Percentiles rank a stretch among this genome's conserved stretches.
Evolutionary conservation across 164 flowering plant species (phyloP).

Genomic region (Malania oleifera): DNA sequence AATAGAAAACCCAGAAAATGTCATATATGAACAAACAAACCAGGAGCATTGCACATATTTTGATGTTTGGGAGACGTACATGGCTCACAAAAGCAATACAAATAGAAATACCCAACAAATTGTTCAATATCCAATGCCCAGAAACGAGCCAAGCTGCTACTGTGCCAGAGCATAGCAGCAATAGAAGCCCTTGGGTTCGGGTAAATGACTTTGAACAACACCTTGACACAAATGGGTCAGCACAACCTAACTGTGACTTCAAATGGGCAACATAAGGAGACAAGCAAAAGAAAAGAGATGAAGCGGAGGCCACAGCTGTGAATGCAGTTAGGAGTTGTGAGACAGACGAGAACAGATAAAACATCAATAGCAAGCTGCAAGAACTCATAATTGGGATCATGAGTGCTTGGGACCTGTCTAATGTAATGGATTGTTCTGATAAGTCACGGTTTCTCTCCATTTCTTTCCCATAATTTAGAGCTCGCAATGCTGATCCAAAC

Average conservation of each 20-base stretch:
- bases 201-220: slow-evolving; percentile 84
- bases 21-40: slow-evolving; percentile 83
- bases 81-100: slow-evolving; percentile 96
- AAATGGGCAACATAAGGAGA: slow-evolving; percentile 56
- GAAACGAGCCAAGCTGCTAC: slow-evolving; percentile 85
- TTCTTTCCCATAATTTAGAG: slow-evolving; percentile 77
- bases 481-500: slow-evolving; percentile 78
- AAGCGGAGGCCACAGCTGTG: slow-evolving; percentile 69
- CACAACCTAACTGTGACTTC: slow-evolving; percentile 47
- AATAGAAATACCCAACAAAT: slow-evolving; percentile 80
- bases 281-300: slow-evolving; percentile 81
- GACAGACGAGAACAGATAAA: slow-evolving; percentile 84
- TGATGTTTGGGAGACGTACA: slow-evolving; percentile 92
- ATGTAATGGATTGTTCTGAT: slow-evolving; percentile 75
- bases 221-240: slow-evolving; percentile 66
- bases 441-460: slow-evolving; percentile 83
- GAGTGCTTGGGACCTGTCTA: slow-evolving; percentile 83
- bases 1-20: slow-evolving; percentile 96
- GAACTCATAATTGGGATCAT: slow-evolving; percentile 95
- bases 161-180: slow-evolving; percentile 37
- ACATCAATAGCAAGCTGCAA: slow-evolving; percentile 81
- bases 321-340: slow-evolving; percentile 91
- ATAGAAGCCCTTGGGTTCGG: slow-evolving; percentile 53
- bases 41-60: slow-evolving; percentile 90
- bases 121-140: slow-evolving; percentile 91